Evolutionary conservation across 352 stramenopile species (phyloP), one percentile per base, ranked within the genome.

Genomic region (Globisporangium sylvaticum): DNA sequence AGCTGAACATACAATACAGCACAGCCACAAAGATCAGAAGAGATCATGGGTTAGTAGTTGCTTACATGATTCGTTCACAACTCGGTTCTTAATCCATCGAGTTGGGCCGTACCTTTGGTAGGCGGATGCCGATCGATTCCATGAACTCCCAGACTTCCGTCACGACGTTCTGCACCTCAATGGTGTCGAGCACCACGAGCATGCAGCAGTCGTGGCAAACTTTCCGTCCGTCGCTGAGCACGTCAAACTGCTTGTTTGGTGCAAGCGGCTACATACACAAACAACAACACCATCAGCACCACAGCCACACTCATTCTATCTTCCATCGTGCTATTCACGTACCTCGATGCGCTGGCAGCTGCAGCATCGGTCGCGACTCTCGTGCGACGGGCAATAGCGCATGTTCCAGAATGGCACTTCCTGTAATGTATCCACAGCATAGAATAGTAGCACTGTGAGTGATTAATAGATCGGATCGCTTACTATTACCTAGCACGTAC

Each of bases 91-190:
- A 42, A 10, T 42, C 10, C 34, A 42, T 18, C 14, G 12, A 18
- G 29, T 10, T 20, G 4, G 22, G n/a, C 22, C 5, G 24, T 53
- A 89, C 80, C 65, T 83, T 71, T 37, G 84, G 84, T 5, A 91
- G 65, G 42, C 75, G 60, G 32, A 92, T 89, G 22, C 84, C 84
- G n/a, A 90, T 80, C 18, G 77, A 87, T 9, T 67, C 69, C 74
- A 92, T 83, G 59, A 89, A 92, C 32, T 76, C 66, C 84, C 84
- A 92, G 48, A 92, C 82, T 44, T 92, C 80, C 46, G 78, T 73
- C 10, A 90, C 75, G n/a, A 81, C 68, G 9, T 59, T 66, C 39
- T 80, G 62, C 67, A 87, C 81, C 75, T 92, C 81, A 9, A 81
- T 70, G 12, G 79, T 87, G 64, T 90, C 84, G 31, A 89, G 65